Conservation (phyloP, 208 protist species). For the Balamuthia mandrillaris region DNA sequence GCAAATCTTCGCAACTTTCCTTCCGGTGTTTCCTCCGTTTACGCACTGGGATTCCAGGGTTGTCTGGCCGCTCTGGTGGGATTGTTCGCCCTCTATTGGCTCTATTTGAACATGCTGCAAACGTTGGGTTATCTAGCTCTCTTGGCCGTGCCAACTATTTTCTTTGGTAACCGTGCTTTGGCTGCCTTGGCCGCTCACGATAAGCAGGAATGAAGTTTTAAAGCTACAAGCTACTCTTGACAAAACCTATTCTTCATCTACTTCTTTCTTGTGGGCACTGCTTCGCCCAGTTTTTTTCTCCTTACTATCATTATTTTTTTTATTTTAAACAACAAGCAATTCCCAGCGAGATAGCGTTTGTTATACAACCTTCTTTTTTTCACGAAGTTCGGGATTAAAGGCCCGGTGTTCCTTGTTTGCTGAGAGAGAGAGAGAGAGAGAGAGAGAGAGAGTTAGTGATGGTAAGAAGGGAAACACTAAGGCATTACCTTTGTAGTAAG, state of each 20-base stretch:
- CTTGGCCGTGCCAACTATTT: not conserved
- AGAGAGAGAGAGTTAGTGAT: not conserved
- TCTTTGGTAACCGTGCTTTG: too few species aligned
- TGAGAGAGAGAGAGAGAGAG: not conserved
- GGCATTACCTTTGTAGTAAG: slow-evolving; percentile 34
- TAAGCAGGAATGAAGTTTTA: too few species aligned
- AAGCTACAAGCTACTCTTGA: too few species aligned
- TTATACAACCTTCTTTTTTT: slow-evolving; percentile 17
- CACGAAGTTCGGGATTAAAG: slow-evolving; percentile 25
- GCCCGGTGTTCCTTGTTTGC: slow-evolving; percentile 22
- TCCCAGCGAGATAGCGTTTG: too few species aligned
- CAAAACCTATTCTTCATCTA: too few species aligned
- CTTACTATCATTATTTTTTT: too few species aligned
- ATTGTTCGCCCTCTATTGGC: not conserved
- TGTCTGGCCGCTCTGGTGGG: not conserved
- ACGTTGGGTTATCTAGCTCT: not conserved
- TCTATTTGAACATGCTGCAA: not conserved
- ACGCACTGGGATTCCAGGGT: not conserved
- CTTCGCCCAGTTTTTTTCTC: too few species aligned
- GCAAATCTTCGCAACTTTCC: not conserved
- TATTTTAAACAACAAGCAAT: too few species aligned
- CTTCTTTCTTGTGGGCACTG: too few species aligned
- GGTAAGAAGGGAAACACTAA: not conserved
- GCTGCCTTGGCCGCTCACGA: too few species aligned
- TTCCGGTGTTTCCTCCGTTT: not conserved